phyloP scores from a whole-genome alignment of 192 early-diverging fungal species.

The Podila clonocystis region DNA sequence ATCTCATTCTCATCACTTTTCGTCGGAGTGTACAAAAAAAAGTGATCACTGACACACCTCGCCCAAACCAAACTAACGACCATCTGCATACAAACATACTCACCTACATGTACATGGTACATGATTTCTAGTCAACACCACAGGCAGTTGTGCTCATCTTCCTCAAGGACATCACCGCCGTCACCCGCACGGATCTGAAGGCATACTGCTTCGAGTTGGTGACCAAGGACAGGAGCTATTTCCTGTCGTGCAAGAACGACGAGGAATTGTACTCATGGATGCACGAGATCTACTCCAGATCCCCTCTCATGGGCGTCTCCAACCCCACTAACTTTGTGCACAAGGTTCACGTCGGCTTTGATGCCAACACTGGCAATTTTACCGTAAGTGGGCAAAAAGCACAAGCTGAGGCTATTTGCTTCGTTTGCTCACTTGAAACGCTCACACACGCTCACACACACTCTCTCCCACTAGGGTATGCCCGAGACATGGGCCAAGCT shows the following conservation, averaged over 20 bases:
- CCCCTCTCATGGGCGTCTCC: constrained; percentile 81
- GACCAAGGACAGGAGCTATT: constrained; percentile 95
- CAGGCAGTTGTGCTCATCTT: constrained; percentile 92
- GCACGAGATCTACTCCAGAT: constrained; percentile 96
- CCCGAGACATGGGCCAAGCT: constrained; percentile 96
- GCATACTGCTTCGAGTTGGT: constrained; percentile 94
- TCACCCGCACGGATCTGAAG: constrained; percentile 90
- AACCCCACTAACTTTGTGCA: constrained; percentile 90
- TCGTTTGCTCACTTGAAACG: too few relatives aligned
- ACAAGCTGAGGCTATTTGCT: too few relatives aligned
- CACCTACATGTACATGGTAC: too few relatives aligned
- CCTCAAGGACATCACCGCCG: constrained; percentile 90
- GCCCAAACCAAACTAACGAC: too few relatives aligned
- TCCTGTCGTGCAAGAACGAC: constrained; percentile 92
- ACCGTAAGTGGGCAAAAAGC: constrained; percentile 48
- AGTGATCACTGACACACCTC: too few relatives aligned
- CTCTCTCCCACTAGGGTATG: constrained; percentile 69
- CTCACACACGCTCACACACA: neutral
- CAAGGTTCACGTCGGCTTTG: constrained; percentile 83
- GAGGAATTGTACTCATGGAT: constrained; percentile 99
- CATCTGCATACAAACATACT: too few relatives aligned
- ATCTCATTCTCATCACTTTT: too few relatives aligned
- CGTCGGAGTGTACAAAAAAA: too few relatives aligned
- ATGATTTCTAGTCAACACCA: constrained; percentile 71
- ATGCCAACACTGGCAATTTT: constrained; percentile 67